Evolutionary conservation across 2,329 filamentous ascomycete species (phyloP), one percentile per base, ranked within the genome.

Genomic region (Raffaelea arxii): DNA sequence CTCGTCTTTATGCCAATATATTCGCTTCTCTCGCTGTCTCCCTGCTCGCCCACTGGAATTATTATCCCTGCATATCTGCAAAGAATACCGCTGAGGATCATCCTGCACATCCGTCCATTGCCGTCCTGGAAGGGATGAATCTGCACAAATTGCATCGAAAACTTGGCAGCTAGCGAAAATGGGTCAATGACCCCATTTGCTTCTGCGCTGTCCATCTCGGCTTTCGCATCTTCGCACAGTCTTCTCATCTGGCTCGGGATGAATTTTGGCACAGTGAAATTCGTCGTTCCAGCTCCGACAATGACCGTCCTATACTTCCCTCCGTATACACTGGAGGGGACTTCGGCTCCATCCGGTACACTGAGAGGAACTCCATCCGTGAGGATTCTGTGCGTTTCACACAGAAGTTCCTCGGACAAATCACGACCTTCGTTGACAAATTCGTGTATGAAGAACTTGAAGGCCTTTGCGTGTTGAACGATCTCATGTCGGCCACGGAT

Each of bases 151-250:
- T 50, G 40, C 6, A 52, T 30, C 4, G 47, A 54, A 24, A 59
- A 58, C 14, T 62, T 61, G 0, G 59, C 38, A 0, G 57, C 59
- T 1, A 62, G 32, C 0, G 58, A 61, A 25, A 63, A 58, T 0
- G 59, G 58, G n/a, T 63, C 60, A 1, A 62, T 39, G 3, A 4
- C 18, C 0, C 45, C 30, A 2, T 21, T 32, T 6, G 30, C 4
- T 6, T 51, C 45, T 1, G 47, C 55, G 7, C 19, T 6, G 32
- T 36, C 6, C 7, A 36, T 12, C 32, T 36, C 6, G 14, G 6
- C 7, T n/a, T 36, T 36, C 32, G 19, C 14, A 6, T 7, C 16
- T 12, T 12, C 32, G 16, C 32, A 36, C 7, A 36, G 6, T 6
- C 14, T 6, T 7, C 5, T 6, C 32, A 36, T 36, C 6, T 36